Evolutionary conservation across 441 rosid species (phyloP), one percentile per base, ranked within the genome.

Genomic region (Gossypium schwendimanii): DNA sequence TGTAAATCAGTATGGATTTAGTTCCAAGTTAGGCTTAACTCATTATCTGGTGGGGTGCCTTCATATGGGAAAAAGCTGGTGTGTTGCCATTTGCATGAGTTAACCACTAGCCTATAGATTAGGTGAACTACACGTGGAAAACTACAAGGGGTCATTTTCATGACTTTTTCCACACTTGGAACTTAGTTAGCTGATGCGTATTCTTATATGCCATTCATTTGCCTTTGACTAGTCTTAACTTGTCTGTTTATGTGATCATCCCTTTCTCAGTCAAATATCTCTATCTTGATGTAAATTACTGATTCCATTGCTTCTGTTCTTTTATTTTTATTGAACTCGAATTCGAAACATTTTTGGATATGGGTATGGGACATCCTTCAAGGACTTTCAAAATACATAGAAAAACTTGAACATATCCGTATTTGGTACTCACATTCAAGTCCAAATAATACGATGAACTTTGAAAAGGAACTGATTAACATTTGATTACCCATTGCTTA

Each of bases 71-170:
- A 79, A 79, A 82, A 55, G 24, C 80, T 73, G 83, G 86, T 81
- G 76, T 66, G 72, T 75, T 76, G 62, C 77, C 84, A 82, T 84
- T 82, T 81, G 85, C 87, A 80, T 77, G 75, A 65, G 84, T 79
- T 80, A 77, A 77, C 80, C 39, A 59, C 39, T 61, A 67, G 80
- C 69, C 82, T 50, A 45, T 80, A 69, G 77, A 84, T 87, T 90
- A 84, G 91, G 93, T 87, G 87, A 88, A 78, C 90, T 83, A 81
- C 91, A 90, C 91, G 93, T 88, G 91, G 91, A 90, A 87, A 90
- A 83, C 83, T 79, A 82, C 84, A 47, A 72, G 61, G 61, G 57
- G 84, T 90, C 89, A 14, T 76, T 63, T 49, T 88, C 90, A 72
- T 68, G 81, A 77, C 80, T 71, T 79, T 81, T 58, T 79, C 57